Percentiles rank a stretch among this genome's conserved stretches.
Evolutionary conservation across 1,284 basidiomycete species (phyloP).

Genomic region (Bjerkandera adusta): DNA sequence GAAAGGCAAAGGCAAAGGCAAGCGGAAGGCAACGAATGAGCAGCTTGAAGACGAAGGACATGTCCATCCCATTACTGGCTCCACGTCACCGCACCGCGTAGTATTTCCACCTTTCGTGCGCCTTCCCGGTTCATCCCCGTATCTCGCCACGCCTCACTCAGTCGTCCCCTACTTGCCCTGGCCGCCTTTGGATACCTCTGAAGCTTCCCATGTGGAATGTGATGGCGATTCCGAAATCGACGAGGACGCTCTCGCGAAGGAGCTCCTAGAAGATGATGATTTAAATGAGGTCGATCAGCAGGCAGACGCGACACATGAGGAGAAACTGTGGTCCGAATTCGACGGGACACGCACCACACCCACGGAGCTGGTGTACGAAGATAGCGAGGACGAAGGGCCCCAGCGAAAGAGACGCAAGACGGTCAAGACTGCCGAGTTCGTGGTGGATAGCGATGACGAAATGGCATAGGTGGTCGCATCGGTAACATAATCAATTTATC

Average conservation of each 20-base stretch:
- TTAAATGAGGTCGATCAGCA: slow-evolving; percentile 41
- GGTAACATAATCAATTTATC: not conserved
- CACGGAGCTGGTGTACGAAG: slow-evolving; percentile 1
- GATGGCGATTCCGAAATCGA: slow-evolving; percentile 7
- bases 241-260: slow-evolving; percentile 31
- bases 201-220: slow-evolving; percentile 7
- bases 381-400: slow-evolving; percentile 11
- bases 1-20: not conserved
- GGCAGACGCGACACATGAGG: slow-evolving; percentile 25
- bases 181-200: no score
- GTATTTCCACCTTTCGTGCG: slow-evolving; percentile 28
- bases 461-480: no score
- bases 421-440: slow-evolving; percentile 24
- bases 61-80: not conserved
- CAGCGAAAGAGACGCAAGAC: slow-evolving; percentile 16
- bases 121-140: slow-evolving; percentile 14
- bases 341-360: not conserved
- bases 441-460: slow-evolving; percentile 26
- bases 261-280: slow-evolving; percentile 43
- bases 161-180: slow-evolving; percentile 21
- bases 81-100: slow-evolving; percentile 20
- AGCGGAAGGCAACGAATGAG: slow-evolving; percentile 10
- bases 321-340: slow-evolving; percentile 29
- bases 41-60: slow-evolving; percentile 14
- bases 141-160: slow-evolving; percentile 11